Percentiles rank a stretch among this genome's conserved stretches.
Conservation (phyloP, 2,329 filamentous ascomycete species). For the Colletotrichum australisinense region DNA sequence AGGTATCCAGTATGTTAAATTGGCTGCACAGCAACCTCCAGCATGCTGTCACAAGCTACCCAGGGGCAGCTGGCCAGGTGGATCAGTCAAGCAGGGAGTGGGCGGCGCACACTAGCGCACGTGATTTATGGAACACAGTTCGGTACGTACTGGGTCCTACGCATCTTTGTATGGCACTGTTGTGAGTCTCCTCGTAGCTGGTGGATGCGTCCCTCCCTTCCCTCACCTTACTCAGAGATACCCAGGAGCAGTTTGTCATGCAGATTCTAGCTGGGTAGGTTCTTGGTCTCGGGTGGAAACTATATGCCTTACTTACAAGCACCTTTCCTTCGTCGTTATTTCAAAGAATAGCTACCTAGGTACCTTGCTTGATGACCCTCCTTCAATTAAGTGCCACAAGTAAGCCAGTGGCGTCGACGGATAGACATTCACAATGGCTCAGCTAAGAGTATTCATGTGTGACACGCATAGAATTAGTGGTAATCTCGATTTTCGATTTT, state of each 20-base stretch:
- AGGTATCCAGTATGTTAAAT: slow-evolving; percentile 34
- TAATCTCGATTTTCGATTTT: neutral
- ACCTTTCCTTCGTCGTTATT: neutral
- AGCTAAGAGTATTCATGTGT: neutral
- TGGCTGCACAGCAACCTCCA: slow-evolving; percentile 17
- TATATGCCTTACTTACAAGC: neutral
- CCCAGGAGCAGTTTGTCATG: neutral
- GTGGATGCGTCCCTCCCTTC: neutral
- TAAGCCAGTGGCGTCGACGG: neutral
- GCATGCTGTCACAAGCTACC: slow-evolving; percentile 32
- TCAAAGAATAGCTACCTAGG: neutral
- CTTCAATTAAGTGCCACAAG: neutral
- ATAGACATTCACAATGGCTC: neutral
- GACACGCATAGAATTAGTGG: neutral
- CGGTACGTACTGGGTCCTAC: neutral
- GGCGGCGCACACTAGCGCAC: neutral
- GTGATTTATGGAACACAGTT: neutral
- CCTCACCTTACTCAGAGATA: neutral
- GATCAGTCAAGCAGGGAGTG: neutral
- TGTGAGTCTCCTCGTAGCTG: neutral
- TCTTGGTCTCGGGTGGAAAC: neutral
- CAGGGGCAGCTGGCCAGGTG: slow-evolving; percentile 6
- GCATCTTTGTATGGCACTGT: neutral
- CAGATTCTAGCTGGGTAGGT: neutral
- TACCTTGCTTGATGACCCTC: neutral